phyloP scores from a whole-genome alignment of 2,329 filamentous ascomycete species.

The Colletotrichum destructivum region DNA sequence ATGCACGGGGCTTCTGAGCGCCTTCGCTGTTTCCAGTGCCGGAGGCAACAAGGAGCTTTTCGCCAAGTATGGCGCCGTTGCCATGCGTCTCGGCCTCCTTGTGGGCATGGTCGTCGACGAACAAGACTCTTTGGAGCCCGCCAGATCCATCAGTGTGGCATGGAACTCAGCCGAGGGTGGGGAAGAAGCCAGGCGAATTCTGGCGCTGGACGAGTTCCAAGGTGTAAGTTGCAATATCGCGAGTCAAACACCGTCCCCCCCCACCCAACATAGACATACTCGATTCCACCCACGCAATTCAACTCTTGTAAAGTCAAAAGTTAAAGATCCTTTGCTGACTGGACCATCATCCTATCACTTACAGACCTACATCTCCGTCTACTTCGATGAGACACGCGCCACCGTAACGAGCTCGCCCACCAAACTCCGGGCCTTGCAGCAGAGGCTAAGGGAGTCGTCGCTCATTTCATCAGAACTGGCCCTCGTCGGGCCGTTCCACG shows the following conservation, averaged over 20 bases:
- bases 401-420: conserved; percentile 52
- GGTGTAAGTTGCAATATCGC: conserved; percentile 12
- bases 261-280: not conserved
- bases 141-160: not conserved
- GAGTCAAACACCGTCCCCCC: too few species aligned
- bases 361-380: conserved; percentile 55
- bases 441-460: conserved; percentile 47
- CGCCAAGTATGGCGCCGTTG: conserved; percentile 53
- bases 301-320: not conserved
- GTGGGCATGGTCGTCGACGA: conserved; percentile 56
- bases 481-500: conserved; percentile 54
- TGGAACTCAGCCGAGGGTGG: not conserved
- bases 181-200: conserved; percentile 42
- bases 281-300: not conserved
- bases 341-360: not conserved
- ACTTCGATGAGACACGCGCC: conserved; percentile 54
- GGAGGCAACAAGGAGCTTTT: conserved; percentile 47
- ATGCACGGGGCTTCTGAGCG: conserved; percentile 56
- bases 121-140: conserved; percentile 45
- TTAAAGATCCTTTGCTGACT: not conserved
- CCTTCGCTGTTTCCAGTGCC: conserved; percentile 54
- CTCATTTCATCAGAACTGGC: conserved; percentile 46
- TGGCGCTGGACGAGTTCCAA: conserved; percentile 35
- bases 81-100: conserved; percentile 56
- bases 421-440: conserved; percentile 40